phyloP scores from a whole-genome alignment of 2,329 filamentous ascomycete genomes.

The Juglanconis oblonga region DNA sequence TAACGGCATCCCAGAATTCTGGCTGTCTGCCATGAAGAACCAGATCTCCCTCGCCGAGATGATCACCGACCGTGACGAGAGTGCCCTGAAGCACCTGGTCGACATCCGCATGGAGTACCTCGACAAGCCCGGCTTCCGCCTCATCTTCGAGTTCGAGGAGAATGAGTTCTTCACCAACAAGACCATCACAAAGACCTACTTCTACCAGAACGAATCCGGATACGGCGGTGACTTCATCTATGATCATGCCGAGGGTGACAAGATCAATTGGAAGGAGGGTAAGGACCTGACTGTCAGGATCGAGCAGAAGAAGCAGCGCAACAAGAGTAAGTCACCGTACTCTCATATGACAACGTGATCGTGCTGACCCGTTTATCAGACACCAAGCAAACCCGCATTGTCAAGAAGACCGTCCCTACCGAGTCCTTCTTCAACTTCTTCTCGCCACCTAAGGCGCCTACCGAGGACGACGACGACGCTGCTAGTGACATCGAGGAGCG shows the following conservation, averaged over 20 bases:
- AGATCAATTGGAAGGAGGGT: conserved; percentile 93
- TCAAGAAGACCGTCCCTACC: conserved; percentile 98
- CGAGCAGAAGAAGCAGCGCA: conserved; percentile 99
- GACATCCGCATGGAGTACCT: conserved; percentile 99
- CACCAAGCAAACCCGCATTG: conserved; percentile 97
- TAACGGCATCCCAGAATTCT: conserved; percentile 95
- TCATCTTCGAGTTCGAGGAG: conserved; percentile 94
- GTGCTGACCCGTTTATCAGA: conserved; percentile 49
- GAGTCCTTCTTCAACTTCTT: conserved; percentile 99
- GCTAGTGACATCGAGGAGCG: conserved; percentile 94
- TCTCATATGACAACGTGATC: background rate
- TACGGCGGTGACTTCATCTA: conserved; percentile 99
- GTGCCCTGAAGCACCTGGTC: conserved; percentile 80
- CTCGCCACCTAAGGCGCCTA: conserved; percentile 84
- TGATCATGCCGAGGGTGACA: conserved; percentile 96
- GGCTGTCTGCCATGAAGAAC: conserved; percentile 99
- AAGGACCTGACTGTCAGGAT: conserved; percentile 92
- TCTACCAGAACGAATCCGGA: conserved; percentile 96
- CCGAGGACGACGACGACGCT: conserved; percentile 69
- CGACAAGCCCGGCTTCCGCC: conserved; percentile 94
- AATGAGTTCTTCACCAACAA: conserved; percentile 99
- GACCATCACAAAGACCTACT: conserved; percentile 96
- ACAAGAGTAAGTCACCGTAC: conserved; percentile 74
- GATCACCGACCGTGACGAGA: conserved; percentile 97
- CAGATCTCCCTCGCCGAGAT: conserved; percentile 95